phyloP scores from a whole-genome alignment of 768 basidiomycete genomes.

The Xanthoconium purpureum region DNA sequence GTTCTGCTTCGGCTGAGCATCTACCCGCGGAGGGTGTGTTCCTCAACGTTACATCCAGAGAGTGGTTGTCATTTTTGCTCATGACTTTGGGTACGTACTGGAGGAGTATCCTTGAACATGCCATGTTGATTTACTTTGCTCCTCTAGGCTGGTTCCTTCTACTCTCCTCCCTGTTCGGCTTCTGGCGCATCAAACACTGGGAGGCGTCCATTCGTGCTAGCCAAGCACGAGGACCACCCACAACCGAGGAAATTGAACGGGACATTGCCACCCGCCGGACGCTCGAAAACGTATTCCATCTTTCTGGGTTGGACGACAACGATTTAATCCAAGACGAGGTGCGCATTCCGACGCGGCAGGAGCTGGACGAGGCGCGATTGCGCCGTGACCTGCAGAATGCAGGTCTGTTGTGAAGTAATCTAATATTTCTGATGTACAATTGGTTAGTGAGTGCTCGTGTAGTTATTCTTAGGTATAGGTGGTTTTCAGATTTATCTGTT shows the following conservation, averaged over 20 bases:
- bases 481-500: constrained; percentile 9
- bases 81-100: constrained; percentile 72
- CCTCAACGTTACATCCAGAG: constrained; percentile 54
- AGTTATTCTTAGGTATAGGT: background rate
- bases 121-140: background rate
- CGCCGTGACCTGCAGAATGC: constrained; percentile 50
- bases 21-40: constrained; percentile 9
- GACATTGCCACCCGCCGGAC: constrained; percentile 51
- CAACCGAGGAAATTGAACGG: constrained; percentile 45
- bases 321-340: constrained; percentile 1
- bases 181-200: constrained; percentile 84
- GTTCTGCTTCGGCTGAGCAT: constrained; percentile 25
- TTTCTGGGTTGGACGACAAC: constrained; percentile 32
- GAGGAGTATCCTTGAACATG: background rate
- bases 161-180: constrained; percentile 77
- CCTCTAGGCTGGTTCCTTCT: constrained; percentile 86
- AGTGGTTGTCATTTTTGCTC: constrained; percentile 89
- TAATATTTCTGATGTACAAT: constrained; percentile 6
- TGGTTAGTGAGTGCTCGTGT: background rate
- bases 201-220: constrained; percentile 62
- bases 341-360: constrained; percentile 28
- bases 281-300: constrained; percentile 51
- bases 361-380: constrained; percentile 44
- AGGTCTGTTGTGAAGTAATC: constrained; percentile 43
- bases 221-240: constrained; percentile 20